Percentiles rank a stretch among this genome's conserved stretches.
Conservation (phyloP, 768 basidiomycete genomes). For the Leucocoprinus birnbaumii region DNA sequence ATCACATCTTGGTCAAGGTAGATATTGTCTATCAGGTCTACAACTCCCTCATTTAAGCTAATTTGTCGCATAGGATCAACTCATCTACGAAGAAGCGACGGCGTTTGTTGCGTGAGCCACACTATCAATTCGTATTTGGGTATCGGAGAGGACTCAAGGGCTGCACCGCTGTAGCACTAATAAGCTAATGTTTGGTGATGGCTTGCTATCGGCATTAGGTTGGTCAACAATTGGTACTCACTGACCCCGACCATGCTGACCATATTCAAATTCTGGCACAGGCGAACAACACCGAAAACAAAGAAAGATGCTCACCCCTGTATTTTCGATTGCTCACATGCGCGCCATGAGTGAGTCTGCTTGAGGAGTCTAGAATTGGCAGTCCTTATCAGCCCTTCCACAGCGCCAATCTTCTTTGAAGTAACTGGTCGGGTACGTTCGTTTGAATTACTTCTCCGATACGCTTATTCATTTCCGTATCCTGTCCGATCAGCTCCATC, state of each 20-base stretch:
- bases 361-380: background rate
- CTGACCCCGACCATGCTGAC: background rate
- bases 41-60: background rate
- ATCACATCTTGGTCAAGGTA: conserved; percentile 46
- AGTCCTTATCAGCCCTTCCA: background rate
- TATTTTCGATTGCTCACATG: conserved; percentile 39
- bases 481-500: conserved; percentile 23
- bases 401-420: conserved; percentile 32
- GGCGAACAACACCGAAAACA: conserved; percentile 40
- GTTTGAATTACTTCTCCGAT: background rate
- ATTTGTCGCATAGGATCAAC: conserved; percentile 23
- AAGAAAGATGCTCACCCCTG: conserved; percentile 43
- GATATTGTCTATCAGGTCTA: background rate
- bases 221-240: background rate
- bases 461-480: background rate
- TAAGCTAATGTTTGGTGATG: conserved; percentile 22
- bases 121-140: background rate
- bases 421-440: conserved; percentile 24
- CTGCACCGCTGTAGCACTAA: conserved; percentile 14
- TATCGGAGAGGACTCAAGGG: background rate
- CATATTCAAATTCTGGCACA: conserved; percentile 8
- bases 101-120: conserved; percentile 7
- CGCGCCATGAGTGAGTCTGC: conserved; percentile 30
- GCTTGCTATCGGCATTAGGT: conserved; percentile 25
- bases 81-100: conserved; percentile 19